Evolutionary conservation across 2,329 filamentous ascomycete genomes (phyloP), one percentile per base, ranked within the genome.

Genomic region (Leptographium galeiforme): DNA sequence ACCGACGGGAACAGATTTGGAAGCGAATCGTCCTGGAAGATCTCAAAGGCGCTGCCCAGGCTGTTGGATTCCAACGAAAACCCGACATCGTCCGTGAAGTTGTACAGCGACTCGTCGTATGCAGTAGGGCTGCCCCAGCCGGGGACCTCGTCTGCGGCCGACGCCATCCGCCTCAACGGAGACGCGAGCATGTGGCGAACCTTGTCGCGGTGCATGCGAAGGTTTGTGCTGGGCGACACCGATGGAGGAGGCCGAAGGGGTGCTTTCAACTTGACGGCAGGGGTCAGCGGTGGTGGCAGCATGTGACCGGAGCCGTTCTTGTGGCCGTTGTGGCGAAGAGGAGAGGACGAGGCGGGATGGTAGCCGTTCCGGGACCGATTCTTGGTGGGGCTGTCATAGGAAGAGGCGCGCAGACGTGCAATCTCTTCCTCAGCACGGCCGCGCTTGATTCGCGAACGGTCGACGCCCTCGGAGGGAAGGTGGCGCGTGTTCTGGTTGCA

Each of bases 391-490:
- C 90, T 97, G 63, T 95, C 90, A 62, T 90, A 91, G 2, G 89
- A 95, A 2, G 91, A 96, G 57, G 87, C 87, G 59, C 93, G 85
- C 52, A 97, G 84, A 43, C 91, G 87, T 47, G 87, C 87, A 72
- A 98, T 96, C 68, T 96, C 93, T 62, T 94, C 90, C 67, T 97
- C 93, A 16, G 93, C 93, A 57, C 91, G 85, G 34, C 91, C 91
- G 56, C 88, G 85, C 72, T 91, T 94, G 61, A 89, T 84, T 53
- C 81, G 79, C 50, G 85, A 85, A n/a, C 84, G 82, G 60, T 89
- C 86, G 51, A 53, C 52, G 30, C 83, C 78, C 62, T 94, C 89
- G 0, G 88, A 91, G 5, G 84, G 88, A 45, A 89, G 75, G 18
- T 87, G 74, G 54, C 80, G 74, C 16, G 72, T 72, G 56, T 79